Base-by-base conservation (phyloP, 805 yeast species). In the Yarrowia divulgata region DNA sequence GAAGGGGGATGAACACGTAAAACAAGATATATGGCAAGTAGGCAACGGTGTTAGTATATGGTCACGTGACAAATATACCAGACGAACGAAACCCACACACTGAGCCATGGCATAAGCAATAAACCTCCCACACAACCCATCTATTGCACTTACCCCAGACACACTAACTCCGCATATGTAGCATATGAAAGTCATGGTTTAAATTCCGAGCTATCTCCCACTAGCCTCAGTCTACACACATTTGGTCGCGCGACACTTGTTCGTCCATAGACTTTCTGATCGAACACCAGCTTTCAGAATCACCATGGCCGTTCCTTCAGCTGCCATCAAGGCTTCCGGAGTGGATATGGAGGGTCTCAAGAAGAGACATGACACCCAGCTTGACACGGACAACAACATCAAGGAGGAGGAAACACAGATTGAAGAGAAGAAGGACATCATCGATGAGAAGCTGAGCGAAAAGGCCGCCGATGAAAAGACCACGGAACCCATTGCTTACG, bases 281-380 rank as follows among this genome's bases (percentile, higher is more conserved):
- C n/a, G 14, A 23, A 29, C 54, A 23, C n/a, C 23, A n/a, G 19
- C 23, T n/a, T 18, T 9, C 19, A 9, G 14, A 29, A 6, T 18
- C 40, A 63, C 19, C 67, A 62, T 63, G 68, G 68, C 68, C 13
- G 68, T 63, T 35, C 68, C 68, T 10, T 37, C 46, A 6, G 19
- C 55, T 8, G 68, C 68, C 68, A 48, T 63, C 46, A 63, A 48
- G 57, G 68, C 68, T 8, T 48, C 68, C 2, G 68, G 46, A 8
- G 39, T 37, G 8, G 68, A 63, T 37, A 2, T 63, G n/a, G 62
- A n/a, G 8, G 35, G 16, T 8, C 19, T 55, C n/a, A 55, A 40
- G 46, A 40, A 23, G 34, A 3, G 62, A 16, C 12, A 23, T 5
- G 37, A 32, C 19, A 49, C 35, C 9, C n/a, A 49, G 35, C 8